phyloP scores from a whole-genome alignment of 164 flowering plant genomes.

The Macadamia integrifolia region DNA sequence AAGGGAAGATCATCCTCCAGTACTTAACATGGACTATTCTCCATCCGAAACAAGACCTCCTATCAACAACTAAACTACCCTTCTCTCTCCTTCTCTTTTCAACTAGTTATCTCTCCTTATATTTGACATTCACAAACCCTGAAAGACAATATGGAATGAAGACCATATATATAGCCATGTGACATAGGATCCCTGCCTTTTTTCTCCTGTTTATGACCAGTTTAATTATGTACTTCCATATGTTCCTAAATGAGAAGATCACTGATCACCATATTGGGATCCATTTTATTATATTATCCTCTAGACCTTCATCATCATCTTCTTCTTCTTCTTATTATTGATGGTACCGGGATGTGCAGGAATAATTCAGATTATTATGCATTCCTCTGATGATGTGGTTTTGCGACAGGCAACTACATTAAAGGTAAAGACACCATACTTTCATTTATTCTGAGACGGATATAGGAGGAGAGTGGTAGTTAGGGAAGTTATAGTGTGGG shows the following conservation, averaged over 20 bases:
- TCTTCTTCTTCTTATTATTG: constrained; percentile 1
- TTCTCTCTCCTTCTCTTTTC: not conserved
- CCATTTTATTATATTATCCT: not conserved
- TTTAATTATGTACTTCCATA: constrained; percentile 6
- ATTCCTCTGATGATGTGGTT: constrained; percentile 16
- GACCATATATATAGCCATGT: not conserved
- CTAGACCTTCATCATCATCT: not conserved
- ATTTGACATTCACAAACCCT: not conserved
- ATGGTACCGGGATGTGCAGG: constrained; percentile 24
- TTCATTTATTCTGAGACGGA: not conserved
- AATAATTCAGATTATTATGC: constrained; percentile 11
- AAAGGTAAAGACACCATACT: constrained; percentile 24
- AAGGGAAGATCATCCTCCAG: constrained; percentile 13
- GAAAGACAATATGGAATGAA: not conserved
- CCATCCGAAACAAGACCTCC: constrained; percentile 73
- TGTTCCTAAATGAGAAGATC: constrained; percentile 2
- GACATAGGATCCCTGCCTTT: constrained; percentile 5
- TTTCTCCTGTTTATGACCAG: constrained; percentile 8
- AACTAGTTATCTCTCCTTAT: not conserved
- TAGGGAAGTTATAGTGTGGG: constrained; percentile 11
- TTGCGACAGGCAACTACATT: constrained; percentile 18
- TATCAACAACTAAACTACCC: constrained; percentile 44
- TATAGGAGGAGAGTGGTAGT: constrained; percentile 1
- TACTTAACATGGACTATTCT: constrained; percentile 43
- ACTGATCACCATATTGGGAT: not conserved